Conservation (phyloP, 257 asterid genomes). For the Galeopsis tetrahit region DNA sequence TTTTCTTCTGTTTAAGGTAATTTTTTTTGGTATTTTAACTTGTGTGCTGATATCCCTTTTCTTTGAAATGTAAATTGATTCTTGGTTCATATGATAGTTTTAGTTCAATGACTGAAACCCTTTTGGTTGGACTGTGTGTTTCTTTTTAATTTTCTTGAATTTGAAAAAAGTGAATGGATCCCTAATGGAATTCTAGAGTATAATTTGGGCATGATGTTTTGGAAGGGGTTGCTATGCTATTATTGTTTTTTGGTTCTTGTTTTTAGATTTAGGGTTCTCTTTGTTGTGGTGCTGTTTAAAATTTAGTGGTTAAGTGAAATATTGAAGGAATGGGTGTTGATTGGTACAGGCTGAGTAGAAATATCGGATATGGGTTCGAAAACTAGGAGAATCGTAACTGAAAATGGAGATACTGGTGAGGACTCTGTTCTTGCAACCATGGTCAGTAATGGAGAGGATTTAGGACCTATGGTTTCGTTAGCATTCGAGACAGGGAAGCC, state of each 20-base stretch:
- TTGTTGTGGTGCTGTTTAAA: not conserved
- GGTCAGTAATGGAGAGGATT: conserved; percentile 84
- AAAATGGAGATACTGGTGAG: conserved; percentile 75
- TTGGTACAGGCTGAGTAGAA: conserved; percentile 32
- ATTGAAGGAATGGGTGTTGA: conserved; percentile 27
- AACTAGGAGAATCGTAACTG: conserved; percentile 61
- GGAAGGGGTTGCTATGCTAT: not conserved
- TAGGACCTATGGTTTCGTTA: conserved; percentile 90
- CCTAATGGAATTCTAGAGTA: not conserved
- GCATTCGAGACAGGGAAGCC: conserved; percentile 83
- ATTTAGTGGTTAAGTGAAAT: not conserved
- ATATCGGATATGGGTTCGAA: conserved; percentile 55
- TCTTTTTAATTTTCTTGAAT: conserved; percentile 25
- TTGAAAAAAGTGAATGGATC: conserved; percentile 36
- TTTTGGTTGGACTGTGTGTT: conserved; percentile 23
- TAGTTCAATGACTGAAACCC: conserved; percentile 25
- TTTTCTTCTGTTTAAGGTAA: conserved; percentile 41
- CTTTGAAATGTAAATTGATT: not conserved
- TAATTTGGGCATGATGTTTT: too few species aligned
- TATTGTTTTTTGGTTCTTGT: not conserved
- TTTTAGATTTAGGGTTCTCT: not conserved
- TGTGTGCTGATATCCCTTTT: not conserved
- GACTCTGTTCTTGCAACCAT: conserved; percentile 84
- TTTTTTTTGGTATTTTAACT: not conserved
- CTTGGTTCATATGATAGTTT: not conserved